These are phyloP conservation scores for Chrysophaeum taylorii DNA, from an alignment of 352 stramenopile genomes.

Conservation along the genomic window DNA sequence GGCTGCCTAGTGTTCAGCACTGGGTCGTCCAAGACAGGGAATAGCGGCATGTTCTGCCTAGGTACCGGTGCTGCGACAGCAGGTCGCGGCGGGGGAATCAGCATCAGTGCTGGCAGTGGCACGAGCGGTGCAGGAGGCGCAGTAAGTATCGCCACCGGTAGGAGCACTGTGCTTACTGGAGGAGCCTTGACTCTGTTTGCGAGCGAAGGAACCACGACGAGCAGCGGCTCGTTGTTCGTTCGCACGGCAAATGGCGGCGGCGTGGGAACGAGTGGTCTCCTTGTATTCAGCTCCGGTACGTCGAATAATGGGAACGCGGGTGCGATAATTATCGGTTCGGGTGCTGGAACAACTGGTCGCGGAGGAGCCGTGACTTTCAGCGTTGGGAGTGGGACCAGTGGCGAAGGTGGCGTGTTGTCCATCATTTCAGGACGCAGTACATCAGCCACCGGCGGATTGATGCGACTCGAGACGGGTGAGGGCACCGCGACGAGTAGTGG, in stretches of 20 bases:
- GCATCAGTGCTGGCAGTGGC: conserved; percentile 20
- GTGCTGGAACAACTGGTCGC: not conserved
- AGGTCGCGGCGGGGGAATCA: conserved; percentile 21
- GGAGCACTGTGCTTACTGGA: not conserved
- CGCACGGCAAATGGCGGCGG: not conserved
- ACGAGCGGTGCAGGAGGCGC: conserved; percentile 14
- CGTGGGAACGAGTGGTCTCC: not conserved
- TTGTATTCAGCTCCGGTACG: not conserved
- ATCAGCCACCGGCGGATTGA: not conserved
- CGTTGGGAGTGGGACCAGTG: not conserved
- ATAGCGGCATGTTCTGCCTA: not conserved
- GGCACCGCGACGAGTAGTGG: not conserved
- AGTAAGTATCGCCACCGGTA: not conserved
- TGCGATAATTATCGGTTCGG: not conserved
- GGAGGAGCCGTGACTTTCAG: not conserved
- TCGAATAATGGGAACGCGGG: not conserved
- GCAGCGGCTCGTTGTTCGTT: not conserved
- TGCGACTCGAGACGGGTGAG: not conserved
- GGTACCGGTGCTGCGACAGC: not conserved
- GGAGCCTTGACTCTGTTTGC: not conserved
- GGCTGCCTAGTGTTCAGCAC: not conserved
- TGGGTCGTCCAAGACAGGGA: not conserved
- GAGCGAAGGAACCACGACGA: not conserved
- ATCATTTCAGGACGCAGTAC: not conserved
- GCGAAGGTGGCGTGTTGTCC: not conserved